Percentiles rank a stretch among this genome's conserved stretches.
Conservation (phyloP, 2,329 filamentous ascomycete species). For the Didymella exigua region DNA sequence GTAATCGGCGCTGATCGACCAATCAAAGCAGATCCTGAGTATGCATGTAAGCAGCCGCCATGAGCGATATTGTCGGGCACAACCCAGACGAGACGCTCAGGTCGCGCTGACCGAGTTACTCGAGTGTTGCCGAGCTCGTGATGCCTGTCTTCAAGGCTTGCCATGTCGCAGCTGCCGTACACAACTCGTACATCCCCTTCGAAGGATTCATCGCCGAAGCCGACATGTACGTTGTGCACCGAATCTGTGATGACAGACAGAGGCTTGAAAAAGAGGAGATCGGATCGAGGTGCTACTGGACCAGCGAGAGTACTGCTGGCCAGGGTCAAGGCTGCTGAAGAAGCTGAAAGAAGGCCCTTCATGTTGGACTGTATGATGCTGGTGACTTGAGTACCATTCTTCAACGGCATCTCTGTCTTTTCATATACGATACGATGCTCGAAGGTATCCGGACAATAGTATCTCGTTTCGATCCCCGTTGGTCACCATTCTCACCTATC, state of each 20-base stretch:
- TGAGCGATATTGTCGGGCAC: slow-evolving; percentile 49
- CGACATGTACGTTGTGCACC: slow-evolving; percentile 58
- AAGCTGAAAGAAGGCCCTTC: slow-evolving; percentile 36
- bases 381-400: slow-evolving; percentile 2
- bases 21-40: slow-evolving; percentile 47
- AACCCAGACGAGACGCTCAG: slow-evolving; percentile 57
- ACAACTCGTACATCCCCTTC: slow-evolving; percentile 54
- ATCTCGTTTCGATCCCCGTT: slow-evolving; percentile 17
- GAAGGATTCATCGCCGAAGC: slow-evolving; percentile 48
- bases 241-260: slow-evolving; percentile 47
- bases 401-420: slow-evolving; percentile 1
- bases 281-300: slow-evolving; percentile 28
- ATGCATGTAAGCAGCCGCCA: slow-evolving; percentile 55
- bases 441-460: not conserved
- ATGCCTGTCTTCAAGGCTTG: slow-evolving; percentile 45
- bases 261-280: slow-evolving; percentile 42
- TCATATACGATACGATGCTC: slow-evolving; percentile 22
- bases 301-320: slow-evolving; percentile 27
- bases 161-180: slow-evolving; percentile 54
- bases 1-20: slow-evolving; percentile 51
- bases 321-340: slow-evolving; percentile 35
- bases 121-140: slow-evolving; percentile 52
- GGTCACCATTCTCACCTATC: slow-evolving; percentile 28
- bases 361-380: slow-evolving; percentile 21
- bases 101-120: slow-evolving; percentile 43